Evolutionary conservation across 2,329 filamentous ascomycete genomes (phyloP).

Genomic region (Colletotrichum neosansevieriae): DNA sequence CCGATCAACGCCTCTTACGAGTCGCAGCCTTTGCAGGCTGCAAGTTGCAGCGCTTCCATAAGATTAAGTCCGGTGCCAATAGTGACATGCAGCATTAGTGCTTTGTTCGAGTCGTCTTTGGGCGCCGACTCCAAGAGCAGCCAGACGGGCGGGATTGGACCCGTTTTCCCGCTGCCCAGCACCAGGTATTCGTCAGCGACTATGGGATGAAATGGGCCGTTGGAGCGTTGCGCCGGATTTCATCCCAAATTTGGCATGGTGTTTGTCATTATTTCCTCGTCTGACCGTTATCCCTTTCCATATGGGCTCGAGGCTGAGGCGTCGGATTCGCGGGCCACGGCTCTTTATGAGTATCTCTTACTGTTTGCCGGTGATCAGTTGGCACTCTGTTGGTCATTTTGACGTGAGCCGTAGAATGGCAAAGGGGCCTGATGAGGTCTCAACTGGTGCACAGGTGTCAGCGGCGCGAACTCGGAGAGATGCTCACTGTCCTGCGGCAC

Average conservation of each 20-base stretch:
- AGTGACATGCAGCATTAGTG: constrained; percentile 40
- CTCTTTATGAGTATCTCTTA: not conserved
- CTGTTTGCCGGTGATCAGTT: not conserved
- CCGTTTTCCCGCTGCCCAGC: constrained; percentile 34
- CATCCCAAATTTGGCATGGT: constrained; percentile 38
- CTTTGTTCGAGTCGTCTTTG: constrained; percentile 28
- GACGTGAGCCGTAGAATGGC: not conserved
- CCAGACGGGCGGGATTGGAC: constrained; percentile 31
- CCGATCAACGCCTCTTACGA: constrained; percentile 35
- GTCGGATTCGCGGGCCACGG: not conserved
- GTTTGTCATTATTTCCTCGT: constrained; percentile 26
- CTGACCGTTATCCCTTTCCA: constrained; percentile 12
- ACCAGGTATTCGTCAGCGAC: constrained; percentile 35
- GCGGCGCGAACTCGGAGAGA: constrained; percentile 22
- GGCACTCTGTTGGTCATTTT: not conserved
- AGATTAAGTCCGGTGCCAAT: constrained; percentile 32
- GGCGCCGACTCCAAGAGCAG: constrained; percentile 30
- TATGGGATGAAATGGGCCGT: constrained; percentile 26
- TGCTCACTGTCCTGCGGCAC: constrained; percentile 12
- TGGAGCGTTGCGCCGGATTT: constrained; percentile 33
- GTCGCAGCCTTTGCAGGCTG: constrained; percentile 24
- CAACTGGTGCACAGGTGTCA: not conserved
- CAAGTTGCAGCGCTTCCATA: constrained; percentile 22
- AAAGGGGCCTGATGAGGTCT: not conserved
- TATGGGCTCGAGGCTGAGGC: constrained; percentile 14